Percentiles rank a stretch among this genome's conserved stretches.
phyloP scores from a whole-genome alignment of 331 rosid genomes.

The Erythrophleum ivorense region DNA sequence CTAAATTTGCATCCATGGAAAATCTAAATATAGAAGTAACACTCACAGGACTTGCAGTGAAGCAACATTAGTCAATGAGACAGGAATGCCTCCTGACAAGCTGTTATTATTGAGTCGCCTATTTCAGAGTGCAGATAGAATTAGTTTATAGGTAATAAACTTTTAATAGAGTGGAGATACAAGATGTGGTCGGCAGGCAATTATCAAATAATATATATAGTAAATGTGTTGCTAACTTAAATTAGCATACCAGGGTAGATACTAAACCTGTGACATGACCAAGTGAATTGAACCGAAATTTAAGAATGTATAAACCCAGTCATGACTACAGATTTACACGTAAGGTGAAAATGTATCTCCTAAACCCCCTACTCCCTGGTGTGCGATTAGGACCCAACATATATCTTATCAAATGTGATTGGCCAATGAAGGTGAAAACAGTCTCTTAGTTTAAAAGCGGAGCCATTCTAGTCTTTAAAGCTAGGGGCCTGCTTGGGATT shows the following conservation, averaged over 20 bases:
- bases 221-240: background rate
- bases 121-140: conserved; percentile 37
- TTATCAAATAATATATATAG: background rate
- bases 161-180: background rate
- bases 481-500: too few relatives aligned
- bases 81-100: conserved; percentile 54
- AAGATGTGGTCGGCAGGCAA: background rate
- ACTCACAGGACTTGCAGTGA: conserved; percentile 83
- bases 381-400: background rate
- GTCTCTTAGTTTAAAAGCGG: background rate
- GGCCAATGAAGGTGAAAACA: background rate
- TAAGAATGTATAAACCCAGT: background rate
- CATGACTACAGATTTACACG: background rate
- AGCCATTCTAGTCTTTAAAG: background rate
- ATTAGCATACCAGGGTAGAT: background rate
- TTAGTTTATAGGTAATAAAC: conserved; percentile 11
- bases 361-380: background rate
- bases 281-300: background rate
- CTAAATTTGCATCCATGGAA: background rate
- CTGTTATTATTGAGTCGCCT: conserved; percentile 77
- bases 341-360: background rate
- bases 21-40: background rate
- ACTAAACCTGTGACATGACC: background rate
- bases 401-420: background rate
- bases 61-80: conserved; percentile 38